Conservation (phyloP, 768 basidiomycete species). For the Chalciporus pseudorubinellus region DNA sequence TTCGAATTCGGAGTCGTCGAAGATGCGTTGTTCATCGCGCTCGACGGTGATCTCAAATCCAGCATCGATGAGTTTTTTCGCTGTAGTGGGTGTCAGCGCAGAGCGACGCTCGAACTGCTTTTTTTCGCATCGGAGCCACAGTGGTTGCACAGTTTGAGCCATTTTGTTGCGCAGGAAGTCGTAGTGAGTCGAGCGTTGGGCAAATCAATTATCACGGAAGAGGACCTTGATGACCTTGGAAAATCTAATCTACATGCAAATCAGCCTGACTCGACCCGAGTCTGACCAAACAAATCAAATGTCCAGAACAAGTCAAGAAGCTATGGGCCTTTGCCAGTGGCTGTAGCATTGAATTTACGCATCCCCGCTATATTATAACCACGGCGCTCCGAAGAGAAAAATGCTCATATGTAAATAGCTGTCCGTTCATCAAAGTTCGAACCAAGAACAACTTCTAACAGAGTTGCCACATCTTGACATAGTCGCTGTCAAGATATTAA, state of each 20-base stretch:
- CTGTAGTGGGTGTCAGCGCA: slow-evolving; percentile 88
- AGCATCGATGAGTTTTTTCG: slow-evolving; percentile 82
- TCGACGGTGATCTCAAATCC: slow-evolving; percentile 92
- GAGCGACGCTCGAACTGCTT: slow-evolving; percentile 93
- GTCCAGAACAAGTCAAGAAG: not conserved
- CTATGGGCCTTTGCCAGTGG: too few relatives aligned
- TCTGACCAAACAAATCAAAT: not conserved
- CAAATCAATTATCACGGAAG: too few relatives aligned
- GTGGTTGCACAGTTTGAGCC: slow-evolving; percentile 38
- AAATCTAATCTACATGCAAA: not conserved
- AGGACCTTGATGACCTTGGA: not conserved
- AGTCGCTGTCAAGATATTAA: slow-evolving; percentile 20
- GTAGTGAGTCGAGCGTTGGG: not conserved
- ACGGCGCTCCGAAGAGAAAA: too few relatives aligned
- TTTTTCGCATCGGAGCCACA: slow-evolving; percentile 98
- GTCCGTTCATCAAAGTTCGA: not conserved
- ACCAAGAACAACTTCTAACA: slow-evolving; percentile 11
- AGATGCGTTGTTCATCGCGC: slow-evolving; percentile 90
- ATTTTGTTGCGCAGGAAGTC: not conserved
- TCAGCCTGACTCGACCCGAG: not conserved
- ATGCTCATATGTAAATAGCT: not conserved
- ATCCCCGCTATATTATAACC: too few relatives aligned
- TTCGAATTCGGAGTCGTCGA: slow-evolving; percentile 90
- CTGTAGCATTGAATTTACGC: too few relatives aligned
- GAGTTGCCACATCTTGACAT: slow-evolving; percentile 35